Base-by-base conservation (phyloP, 306 rosid species). In the Quercus robur region DNA sequence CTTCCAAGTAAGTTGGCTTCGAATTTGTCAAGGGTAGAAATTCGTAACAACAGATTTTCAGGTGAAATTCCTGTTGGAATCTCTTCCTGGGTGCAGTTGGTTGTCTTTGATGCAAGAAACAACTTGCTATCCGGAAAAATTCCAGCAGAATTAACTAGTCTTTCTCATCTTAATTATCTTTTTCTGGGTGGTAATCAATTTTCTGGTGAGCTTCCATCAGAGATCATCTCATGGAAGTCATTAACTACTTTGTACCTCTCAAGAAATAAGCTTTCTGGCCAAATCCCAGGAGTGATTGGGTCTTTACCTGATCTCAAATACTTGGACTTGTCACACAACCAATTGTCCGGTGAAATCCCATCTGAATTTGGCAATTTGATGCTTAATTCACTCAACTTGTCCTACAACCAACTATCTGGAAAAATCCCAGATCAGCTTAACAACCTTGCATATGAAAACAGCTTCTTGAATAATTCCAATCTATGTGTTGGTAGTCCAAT, bases 321-420 rank as follows among this genome's bases (percentile, higher is more conserved):
- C 81, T 78, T 95, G 87, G 97, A 93, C 84, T 84, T 95, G 64
- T 91, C 98, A 38, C 78, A 74, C 68, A 95, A 95, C 74, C 82
- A 84, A 67, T 21, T 95, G 18, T 80, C 93, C 3, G 98, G 99
- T 56, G 87, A 83, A 85, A 93, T 95, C 56, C 96, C 99, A 61
- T 44, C 85, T 51, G 88, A 85, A 33, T 72, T 93, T 55, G 88
- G 85, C 56, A 44, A 54, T 31, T 58, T 89, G 85, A 93, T 56
- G 84, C 82, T 95, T 33, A 78, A 55, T 85, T 84, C 88, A 12
- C 94, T 94, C 85, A 87, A 94, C 88, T 77, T 94, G 87, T 94
- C 99, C 72, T 90, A 87, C 76, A 93, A 95, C 85, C 82, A 86
- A 23, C 87, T 95, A 23, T 91, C 85, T 0, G 99, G 99, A 51